Percentiles rank a stretch among this genome's conserved stretches.
Evolutionary conservation across 2,329 filamentous ascomycete species (phyloP).

Genomic region (Aureobasidium sp.): DNA sequence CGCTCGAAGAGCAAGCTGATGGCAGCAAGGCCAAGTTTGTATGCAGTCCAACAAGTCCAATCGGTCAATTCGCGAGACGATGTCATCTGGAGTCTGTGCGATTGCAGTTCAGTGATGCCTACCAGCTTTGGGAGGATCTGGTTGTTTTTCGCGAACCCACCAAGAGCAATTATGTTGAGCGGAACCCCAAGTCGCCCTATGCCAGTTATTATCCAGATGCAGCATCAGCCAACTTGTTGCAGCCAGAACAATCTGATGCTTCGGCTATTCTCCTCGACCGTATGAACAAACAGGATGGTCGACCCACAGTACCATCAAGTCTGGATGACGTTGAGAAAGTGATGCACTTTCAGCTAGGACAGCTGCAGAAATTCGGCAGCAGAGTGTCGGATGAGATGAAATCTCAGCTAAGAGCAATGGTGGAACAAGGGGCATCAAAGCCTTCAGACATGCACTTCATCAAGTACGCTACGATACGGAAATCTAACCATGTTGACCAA

Average conservation of each 20-base stretch:
- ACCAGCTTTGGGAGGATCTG: conserved; percentile 75
- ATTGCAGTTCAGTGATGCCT: conserved; percentile 70
- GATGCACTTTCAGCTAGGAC: conserved; percentile 80
- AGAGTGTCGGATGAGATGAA: conserved; percentile 70
- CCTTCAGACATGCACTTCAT: conserved; percentile 73
- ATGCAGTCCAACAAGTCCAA: conserved; percentile 65
- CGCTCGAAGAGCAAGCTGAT: conserved; percentile 42
- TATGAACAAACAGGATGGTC: conserved; percentile 21
- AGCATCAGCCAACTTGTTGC: conserved; percentile 25
- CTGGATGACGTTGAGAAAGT: conserved; percentile 73
- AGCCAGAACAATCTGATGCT: conserved; percentile 30
- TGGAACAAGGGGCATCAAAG: conserved; percentile 59
- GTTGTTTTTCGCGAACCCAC: conserved; percentile 74
- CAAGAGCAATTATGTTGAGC: conserved; percentile 51
- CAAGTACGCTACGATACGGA: conserved; percentile 39
- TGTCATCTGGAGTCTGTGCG: conserved; percentile 72
- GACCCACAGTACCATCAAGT: conserved; percentile 47
- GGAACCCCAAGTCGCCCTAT: conserved; percentile 37
- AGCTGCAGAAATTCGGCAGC: conserved; percentile 76
- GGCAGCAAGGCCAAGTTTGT: conserved; percentile 45
- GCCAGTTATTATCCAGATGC: neutral
- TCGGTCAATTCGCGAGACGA: conserved; percentile 74
- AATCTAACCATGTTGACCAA: neutral
- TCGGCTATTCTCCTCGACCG: conserved; percentile 17
- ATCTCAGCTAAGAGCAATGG: conserved; percentile 57